Percentiles rank a stretch among this genome's conserved stretches.
Conservation (phyloP, 352 stramenopile species). For the Pythium aquatile region DNA sequence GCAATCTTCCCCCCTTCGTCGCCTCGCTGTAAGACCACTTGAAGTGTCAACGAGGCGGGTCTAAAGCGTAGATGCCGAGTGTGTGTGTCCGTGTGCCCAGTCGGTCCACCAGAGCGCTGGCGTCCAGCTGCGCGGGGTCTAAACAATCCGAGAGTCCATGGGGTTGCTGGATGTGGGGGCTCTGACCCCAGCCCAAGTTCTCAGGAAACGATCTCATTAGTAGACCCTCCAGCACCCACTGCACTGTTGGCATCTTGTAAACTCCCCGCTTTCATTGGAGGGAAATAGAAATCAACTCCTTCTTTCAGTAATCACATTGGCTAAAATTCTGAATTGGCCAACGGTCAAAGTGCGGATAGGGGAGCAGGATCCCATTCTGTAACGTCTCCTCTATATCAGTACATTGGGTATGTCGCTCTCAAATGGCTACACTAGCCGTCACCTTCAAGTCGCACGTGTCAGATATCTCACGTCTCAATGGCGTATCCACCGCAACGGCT, state of each 20-base stretch:
- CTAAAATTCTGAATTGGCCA: neutral
- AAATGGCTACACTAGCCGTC: neutral
- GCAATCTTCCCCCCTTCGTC: conserved; percentile 1
- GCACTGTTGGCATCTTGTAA: neutral
- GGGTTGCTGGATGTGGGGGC: conserved; percentile 6
- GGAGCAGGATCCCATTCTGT: conserved; percentile 3
- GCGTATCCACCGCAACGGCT: neutral
- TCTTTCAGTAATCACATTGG: neutral
- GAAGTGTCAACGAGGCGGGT: neutral
- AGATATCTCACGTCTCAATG: neutral
- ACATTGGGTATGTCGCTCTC: neutral
- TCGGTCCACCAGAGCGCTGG: conserved; percentile 2
- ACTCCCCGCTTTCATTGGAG: neutral
- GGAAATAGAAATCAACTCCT: neutral
- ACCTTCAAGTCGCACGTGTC: neutral
- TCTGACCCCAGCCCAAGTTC: conserved; percentile 1
- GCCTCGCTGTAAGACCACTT: neutral
- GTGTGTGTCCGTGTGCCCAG: neutral
- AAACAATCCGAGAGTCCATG: conserved; percentile 1
- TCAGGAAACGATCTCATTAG: conserved; percentile 4
- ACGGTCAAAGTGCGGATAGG: neutral
- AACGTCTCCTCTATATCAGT: neutral
- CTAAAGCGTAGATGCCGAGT: neutral
- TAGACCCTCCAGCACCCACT: conserved; percentile 1
- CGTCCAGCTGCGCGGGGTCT: conserved; percentile 1